Evolutionary conservation across 352 stramenopile species (phyloP).

Genomic region (Thalassiosira allenii): DNA sequence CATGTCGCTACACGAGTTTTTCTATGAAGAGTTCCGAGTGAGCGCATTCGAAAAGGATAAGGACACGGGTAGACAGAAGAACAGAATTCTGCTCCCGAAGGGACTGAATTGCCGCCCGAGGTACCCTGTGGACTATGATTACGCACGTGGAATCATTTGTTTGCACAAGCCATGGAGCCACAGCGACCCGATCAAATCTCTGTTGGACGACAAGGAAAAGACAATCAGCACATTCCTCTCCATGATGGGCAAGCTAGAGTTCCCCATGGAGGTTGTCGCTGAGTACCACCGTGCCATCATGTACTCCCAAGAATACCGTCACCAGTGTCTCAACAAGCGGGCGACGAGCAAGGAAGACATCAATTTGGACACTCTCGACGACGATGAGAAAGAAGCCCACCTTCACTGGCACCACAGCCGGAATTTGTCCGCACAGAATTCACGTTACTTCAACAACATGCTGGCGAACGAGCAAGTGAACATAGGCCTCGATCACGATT

Average conservation of each 20-base stretch:
- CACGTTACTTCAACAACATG: not conserved
- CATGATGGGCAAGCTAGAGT: constrained; percentile 24
- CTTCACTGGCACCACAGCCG: not conserved
- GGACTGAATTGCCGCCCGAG: constrained; percentile 23
- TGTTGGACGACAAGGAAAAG: constrained; percentile 10
- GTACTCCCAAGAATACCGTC: constrained; percentile 2
- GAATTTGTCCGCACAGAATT: not conserved
- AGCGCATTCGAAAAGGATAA: not conserved
- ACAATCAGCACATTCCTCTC: constrained; percentile 27
- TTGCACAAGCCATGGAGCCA: constrained; percentile 19
- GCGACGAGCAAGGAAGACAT: not conserved
- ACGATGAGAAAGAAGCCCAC: not conserved
- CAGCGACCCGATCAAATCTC: constrained; percentile 1
- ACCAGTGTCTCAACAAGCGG: not conserved
- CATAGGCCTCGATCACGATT: constrained; percentile 7
- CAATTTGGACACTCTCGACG: not conserved
- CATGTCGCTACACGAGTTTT: not conserved
- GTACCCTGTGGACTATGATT: constrained; percentile 27
- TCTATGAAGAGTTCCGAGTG: constrained; percentile 6
- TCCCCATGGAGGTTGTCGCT: constrained; percentile 1
- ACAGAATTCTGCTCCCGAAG: constrained; percentile 17
- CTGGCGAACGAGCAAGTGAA: not conserved
- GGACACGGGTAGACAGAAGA: not conserved
- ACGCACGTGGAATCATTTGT: constrained; percentile 18
- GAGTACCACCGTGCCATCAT: constrained; percentile 26